These are phyloP conservation scores for Hsuehochloa calcarea DNA, from an alignment of 176 grass and related monocot species.

Conservation along the genomic window DNA sequence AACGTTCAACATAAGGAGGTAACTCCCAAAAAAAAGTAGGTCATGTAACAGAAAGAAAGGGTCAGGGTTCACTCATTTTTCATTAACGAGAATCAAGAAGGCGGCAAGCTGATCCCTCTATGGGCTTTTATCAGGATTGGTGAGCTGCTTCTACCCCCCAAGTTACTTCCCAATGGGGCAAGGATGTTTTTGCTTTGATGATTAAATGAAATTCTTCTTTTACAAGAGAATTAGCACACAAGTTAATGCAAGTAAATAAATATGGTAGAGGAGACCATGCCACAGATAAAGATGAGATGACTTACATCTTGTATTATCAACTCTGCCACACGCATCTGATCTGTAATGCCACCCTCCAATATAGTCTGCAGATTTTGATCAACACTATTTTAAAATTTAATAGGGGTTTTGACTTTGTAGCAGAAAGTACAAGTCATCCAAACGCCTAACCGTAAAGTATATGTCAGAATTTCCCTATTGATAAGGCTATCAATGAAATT, in stretches of 20 bases:
- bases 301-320: constrained; percentile 97
- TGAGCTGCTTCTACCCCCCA: not conserved
- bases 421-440: constrained; percentile 4
- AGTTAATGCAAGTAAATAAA: not conserved
- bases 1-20: not conserved
- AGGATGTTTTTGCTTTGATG: not conserved
- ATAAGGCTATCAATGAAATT: not conserved
- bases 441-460: not conserved
- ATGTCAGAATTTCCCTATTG: not conserved
- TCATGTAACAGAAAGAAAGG: not conserved
- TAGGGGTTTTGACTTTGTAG: not conserved
- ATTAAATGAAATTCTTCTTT: not conserved
- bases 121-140: not conserved
- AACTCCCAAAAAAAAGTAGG: not conserved
- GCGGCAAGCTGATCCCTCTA: not conserved
- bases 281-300: constrained; percentile 18
- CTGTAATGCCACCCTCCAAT: constrained; percentile 85
- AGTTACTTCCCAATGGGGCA: not conserved
- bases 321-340: constrained; percentile 93
- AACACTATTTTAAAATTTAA: constrained; percentile 21
- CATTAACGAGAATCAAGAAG: not conserved
- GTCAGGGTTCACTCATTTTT: not conserved
- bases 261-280: not conserved
- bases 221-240: constrained; percentile 13
- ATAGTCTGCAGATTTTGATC: constrained; percentile 66